These are phyloP conservation scores for Mollisia scopiformis DNA, from an alignment of 2,329 filamentous ascomycete genomes.

Conservation along the genomic window DNA sequence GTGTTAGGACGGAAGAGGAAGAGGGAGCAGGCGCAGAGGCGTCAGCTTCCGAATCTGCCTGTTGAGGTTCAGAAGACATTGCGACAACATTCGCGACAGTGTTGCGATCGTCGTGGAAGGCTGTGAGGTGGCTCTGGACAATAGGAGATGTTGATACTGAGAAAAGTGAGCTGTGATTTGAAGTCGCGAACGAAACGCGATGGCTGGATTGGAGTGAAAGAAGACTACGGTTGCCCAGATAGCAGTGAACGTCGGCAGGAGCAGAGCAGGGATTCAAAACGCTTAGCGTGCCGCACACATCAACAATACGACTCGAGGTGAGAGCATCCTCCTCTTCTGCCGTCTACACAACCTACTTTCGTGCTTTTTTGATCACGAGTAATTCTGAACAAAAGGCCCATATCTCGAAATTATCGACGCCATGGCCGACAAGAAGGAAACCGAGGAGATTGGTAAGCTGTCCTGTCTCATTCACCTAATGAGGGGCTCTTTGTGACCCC, in stretches of 20 bases:
- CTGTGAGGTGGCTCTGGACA: constrained; percentile 1
- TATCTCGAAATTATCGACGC: constrained; percentile 20
- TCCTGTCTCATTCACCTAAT: constrained; percentile 34
- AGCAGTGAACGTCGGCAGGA: too few species aligned
- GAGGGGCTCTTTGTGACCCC: constrained; percentile 34
- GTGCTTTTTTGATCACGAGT: not conserved
- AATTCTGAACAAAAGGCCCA: not conserved
- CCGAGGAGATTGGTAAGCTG: constrained; percentile 43
- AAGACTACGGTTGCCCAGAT: not conserved
- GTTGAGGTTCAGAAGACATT: constrained; percentile 37
- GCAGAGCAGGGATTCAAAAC: too few species aligned
- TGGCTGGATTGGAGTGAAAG: not conserved
- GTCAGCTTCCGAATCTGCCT: constrained; percentile 28
- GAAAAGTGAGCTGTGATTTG: not conserved
- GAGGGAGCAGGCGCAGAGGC: constrained; percentile 22
- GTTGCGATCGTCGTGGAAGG: constrained; percentile 17
- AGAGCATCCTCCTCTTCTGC: not conserved
- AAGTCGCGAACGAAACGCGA: constrained; percentile 1
- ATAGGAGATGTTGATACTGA: constrained; percentile 10
- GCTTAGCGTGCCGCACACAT: not conserved
- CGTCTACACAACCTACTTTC: constrained; percentile 2
- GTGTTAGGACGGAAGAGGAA: constrained; percentile 26
- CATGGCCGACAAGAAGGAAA: constrained; percentile 47
- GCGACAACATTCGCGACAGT: constrained; percentile 34
- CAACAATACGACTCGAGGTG: not conserved